Evolutionary conservation across 2,329 filamentous ascomycete genomes (phyloP), one percentile per base, ranked within the genome.

Genomic region (Chrysoporthe austroafricana): DNA sequence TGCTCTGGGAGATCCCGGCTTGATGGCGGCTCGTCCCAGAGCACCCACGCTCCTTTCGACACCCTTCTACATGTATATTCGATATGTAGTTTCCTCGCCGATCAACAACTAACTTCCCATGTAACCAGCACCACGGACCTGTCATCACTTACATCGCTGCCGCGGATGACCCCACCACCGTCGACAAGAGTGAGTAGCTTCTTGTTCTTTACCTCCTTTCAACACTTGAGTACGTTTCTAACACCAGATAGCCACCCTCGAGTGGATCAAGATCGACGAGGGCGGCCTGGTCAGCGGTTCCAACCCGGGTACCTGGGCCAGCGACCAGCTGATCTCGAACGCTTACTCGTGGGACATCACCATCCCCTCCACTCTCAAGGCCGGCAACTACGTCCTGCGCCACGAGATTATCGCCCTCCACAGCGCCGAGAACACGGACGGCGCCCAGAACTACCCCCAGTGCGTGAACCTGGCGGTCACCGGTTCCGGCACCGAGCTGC

Each of bases 391-490:
- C 73, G 80, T 85, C 44, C 72, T 85, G 61, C 78, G 83, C 18
- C 82, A 84, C 73, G 83, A 85, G 73, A 81, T 84, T 66, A 79
- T 85, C 69, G 83, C 82, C 7, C 76, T 84, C 44, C 83, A 85
- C 69, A 72, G 76, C 18, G 79, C 76, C 1, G 72, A 74, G 46
- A 62, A 72, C 39, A 77, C 80, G 70, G 79, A 81, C 67, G 81
- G 81, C 43, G 81, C 82, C 2, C 82, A 85, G 75, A 76, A 78
- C 64, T 84, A 85, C 72, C 82, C 82, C 6, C 79, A 82, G 75
- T 85, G 83, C 73, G 74, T 82, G 64, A 83, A 83, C 73, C 74
- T 83, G 50, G 75, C 79, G 67, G 78, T 84, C 46, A 78, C 75
- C 39, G 81, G 82, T 50, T 73, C 74, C 34, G 76, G 77, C 64